Evolutionary conservation across 2,329 filamentous ascomycete species (phyloP).

Genomic region (Aspergillus udagawae): DNA sequence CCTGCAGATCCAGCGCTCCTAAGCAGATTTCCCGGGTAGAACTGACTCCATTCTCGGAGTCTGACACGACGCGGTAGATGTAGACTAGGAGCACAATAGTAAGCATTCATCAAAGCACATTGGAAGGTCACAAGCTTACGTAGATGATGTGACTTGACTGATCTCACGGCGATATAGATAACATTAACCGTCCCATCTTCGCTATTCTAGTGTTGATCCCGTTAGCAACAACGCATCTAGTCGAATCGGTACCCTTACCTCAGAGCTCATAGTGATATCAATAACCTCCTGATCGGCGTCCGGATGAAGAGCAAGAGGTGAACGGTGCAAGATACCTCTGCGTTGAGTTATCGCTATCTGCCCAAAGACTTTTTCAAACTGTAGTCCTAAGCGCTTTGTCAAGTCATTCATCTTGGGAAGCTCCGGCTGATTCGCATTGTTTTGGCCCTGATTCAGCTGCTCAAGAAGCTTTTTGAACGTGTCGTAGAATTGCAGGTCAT

Average conservation of each 20-base stretch:
- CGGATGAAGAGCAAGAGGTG: slow-evolving; percentile 46
- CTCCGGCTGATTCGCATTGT: slow-evolving; percentile 47
- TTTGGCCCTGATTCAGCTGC: slow-evolving; percentile 46
- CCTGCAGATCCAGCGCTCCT: slow-evolving; percentile 29
- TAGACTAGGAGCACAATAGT: slow-evolving; percentile 45
- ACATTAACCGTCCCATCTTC: slow-evolving; percentile 24
- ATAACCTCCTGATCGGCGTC: slow-evolving; percentile 35
- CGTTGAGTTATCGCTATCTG: slow-evolving; percentile 67
- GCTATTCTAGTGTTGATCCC: slow-evolving; percentile 14
- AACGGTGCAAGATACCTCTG: slow-evolving; percentile 64
- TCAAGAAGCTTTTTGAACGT: slow-evolving; percentile 50
- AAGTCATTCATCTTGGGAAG: slow-evolving; percentile 63
- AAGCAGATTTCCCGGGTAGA: slow-evolving; percentile 31
- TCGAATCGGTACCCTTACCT: slow-evolving; percentile 30
- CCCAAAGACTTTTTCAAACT: slow-evolving; percentile 60
- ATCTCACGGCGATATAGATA: slow-evolving; percentile 32
- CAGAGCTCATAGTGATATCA: slow-evolving; percentile 57
- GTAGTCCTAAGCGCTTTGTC: slow-evolving; percentile 54
- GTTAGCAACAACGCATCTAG: slow-evolving; percentile 2
- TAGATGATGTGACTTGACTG: slow-evolving; percentile 29
- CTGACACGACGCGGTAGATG: slow-evolving; percentile 52
- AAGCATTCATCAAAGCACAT: slow-evolving; percentile 1
- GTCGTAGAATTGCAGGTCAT: slow-evolving; percentile 41
- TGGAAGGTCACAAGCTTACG: slow-evolving; percentile 19
- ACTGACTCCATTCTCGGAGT: slow-evolving; percentile 59